Conservation (phyloP, 805 yeast genomes). For the Kurtzmaniella cleridarum region DNA sequence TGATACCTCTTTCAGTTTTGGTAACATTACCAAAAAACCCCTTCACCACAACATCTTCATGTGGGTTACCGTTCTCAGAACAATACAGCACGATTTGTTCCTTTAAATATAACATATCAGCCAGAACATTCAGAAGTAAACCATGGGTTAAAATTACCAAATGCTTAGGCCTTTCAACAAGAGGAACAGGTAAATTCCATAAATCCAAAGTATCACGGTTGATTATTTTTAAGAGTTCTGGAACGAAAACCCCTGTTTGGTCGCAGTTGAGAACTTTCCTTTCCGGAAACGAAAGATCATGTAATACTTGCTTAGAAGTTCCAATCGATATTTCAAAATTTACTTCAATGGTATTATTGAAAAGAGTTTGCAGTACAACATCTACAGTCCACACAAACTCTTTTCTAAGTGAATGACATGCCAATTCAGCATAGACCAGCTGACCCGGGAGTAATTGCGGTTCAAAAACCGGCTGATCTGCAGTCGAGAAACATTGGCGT, state of each 20-base stretch:
- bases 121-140: slow-evolving; percentile 80
- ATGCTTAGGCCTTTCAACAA: slow-evolving; percentile 58
- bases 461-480: slow-evolving; percentile 72
- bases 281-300: slow-evolving; percentile 21
- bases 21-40: slow-evolving; percentile 84
- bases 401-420: slow-evolving; percentile 57
- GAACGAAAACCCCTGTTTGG: slow-evolving; percentile 22
- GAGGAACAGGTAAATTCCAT: slow-evolving; percentile 65
- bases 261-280: slow-evolving; percentile 17
- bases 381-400: slow-evolving; percentile 75
- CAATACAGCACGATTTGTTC: slow-evolving; percentile 62
- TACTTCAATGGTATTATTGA: slow-evolving; percentile 63
- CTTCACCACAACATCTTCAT: slow-evolving; percentile 69
- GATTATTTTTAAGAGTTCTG: slow-evolving; percentile 39
- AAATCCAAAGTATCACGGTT: slow-evolving; percentile 58
- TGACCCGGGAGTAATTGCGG: slow-evolving; percentile 71
- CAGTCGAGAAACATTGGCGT: slow-evolving; percentile 54
- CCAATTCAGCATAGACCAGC: slow-evolving; percentile 51
- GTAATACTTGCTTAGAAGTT: slow-evolving; percentile 33
- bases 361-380: slow-evolving; percentile 72
- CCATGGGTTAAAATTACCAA: slow-evolving; percentile 88
- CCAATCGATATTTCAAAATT: slow-evolving; percentile 60
- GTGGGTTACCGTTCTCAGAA: slow-evolving; percentile 17
- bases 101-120: slow-evolving; percentile 84
- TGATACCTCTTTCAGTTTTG: slow-evolving; percentile 83